phyloP scores from a whole-genome alignment of 2,329 filamentous ascomycete species.

The Scopulariopsis brevicaulis region DNA sequence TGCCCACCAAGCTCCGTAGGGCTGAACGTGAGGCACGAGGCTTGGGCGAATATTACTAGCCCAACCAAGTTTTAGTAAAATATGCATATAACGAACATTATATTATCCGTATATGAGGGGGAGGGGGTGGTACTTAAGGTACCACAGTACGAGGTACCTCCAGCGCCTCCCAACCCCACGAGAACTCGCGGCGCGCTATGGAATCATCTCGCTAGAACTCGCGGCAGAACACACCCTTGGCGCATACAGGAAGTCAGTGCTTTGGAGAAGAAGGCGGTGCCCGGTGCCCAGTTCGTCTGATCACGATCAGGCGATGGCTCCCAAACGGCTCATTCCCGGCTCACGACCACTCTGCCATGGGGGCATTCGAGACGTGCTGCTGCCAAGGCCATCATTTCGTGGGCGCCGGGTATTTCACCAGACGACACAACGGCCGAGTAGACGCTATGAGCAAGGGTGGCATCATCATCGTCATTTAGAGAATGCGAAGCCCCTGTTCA shows the following conservation, averaged over 20 bases:
- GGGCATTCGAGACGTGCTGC: background rate
- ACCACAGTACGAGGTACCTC: too few relatives aligned
- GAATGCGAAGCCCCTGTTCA: conserved; percentile 19
- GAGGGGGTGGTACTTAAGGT: too few relatives aligned
- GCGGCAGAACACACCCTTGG: too few relatives aligned
- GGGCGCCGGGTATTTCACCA: background rate
- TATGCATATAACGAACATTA: too few relatives aligned
- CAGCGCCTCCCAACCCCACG: too few relatives aligned
- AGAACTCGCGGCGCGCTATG: too few relatives aligned
- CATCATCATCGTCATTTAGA: background rate
- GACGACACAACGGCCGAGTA: background rate
- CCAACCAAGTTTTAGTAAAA: too few relatives aligned
- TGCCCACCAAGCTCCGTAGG: too few relatives aligned
- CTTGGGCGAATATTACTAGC: too few relatives aligned
- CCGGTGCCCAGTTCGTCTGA: background rate
- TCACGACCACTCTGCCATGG: background rate
- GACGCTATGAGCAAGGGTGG: background rate
- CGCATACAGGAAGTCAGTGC: background rate
- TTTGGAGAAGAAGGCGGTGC: background rate
- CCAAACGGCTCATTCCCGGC: background rate
- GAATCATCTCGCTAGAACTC: too few relatives aligned
- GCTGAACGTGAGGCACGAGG: background rate
- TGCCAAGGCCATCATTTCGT: background rate
- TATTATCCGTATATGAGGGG: too few relatives aligned
- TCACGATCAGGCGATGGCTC: background rate